Evolutionary conservation across 108 stramenopile genomes (phyloP), one percentile per base, ranked within the genome.

Genomic region (Nitzschia putrida): DNA sequence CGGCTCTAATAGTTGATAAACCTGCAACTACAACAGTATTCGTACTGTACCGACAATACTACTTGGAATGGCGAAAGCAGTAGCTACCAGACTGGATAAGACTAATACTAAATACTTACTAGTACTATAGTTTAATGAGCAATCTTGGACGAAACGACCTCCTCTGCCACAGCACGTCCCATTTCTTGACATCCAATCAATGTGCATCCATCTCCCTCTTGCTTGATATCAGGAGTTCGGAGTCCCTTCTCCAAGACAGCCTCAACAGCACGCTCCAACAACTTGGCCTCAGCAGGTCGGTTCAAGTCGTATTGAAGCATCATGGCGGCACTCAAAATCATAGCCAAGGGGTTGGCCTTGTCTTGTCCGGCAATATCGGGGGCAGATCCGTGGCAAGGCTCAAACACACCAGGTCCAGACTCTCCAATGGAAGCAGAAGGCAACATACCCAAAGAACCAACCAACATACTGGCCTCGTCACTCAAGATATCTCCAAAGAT

Each of bases 401-500:
- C 98, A 82, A 97, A 99, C n/a, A 99, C 97, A 69, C 97, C 97
- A 0, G 96, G 97, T 3, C 94, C 91, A n/a, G 87, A 82, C 58
- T 94, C 92, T 58, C 97, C 96, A 78, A 99, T 89, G 71, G 92
- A 95, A 8, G 98, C 98, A 7, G 94, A 95, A 47, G 97, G 97
- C 21, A 97, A 82, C 96, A 99, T 98, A 26, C 98, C 98, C 47
- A 99, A 81, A 54, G 95, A 95, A 53, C 98, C 98, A 29, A 97
- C 97, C 44, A 99, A 80, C 97, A 98, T 97, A 72, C 87, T 88
- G 20, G 97, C 97, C 70, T 97, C 97, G 66, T 99, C 98, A 63
- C 93, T 95, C 0, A 98, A 77, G 71, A 99, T 99, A 85, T 99
- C 98, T 21, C 98, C 98, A 79, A 98, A 99, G 55, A 99, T 95